Evolutionary conservation across 805 yeast species (phyloP).

Genomic region (Scheffersomyces coipomensis): DNA sequence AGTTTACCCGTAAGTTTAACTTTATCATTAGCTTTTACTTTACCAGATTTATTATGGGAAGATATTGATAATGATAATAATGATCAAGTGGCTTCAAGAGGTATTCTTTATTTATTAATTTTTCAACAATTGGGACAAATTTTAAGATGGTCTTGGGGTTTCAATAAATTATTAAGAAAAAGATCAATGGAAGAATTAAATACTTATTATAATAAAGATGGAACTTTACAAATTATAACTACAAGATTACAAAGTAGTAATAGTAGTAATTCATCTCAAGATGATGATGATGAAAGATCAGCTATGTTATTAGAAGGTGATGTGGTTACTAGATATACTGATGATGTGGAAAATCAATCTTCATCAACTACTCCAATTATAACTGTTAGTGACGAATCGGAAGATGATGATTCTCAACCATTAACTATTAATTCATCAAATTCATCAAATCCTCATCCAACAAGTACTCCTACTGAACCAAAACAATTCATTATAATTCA

Average conservation of each 20-base stretch:
- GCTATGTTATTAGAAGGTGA: too few relatives aligned
- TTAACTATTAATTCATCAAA: background rate
- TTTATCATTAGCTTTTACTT: conserved; percentile 70
- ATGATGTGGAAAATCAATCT: too few relatives aligned
- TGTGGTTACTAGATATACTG: too few relatives aligned
- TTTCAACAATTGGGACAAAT: conserved; percentile 85
- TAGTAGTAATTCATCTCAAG: conserved; percentile 3
- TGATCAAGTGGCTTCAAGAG: conserved; percentile 75
- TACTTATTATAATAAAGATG: conserved; percentile 11
- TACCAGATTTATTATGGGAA: conserved; percentile 77
- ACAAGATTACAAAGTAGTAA: background rate
- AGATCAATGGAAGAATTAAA: conserved; percentile 39
- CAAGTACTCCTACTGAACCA: too few relatives aligned
- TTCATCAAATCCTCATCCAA: background rate
- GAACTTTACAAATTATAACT: background rate
- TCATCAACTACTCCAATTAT: background rate
- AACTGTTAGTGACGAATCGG: background rate
- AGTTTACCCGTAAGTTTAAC: conserved; percentile 91
- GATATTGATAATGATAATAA: conserved; percentile 63
- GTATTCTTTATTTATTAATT: conserved; percentile 68
- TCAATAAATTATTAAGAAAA: conserved; percentile 62
- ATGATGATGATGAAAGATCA: background rate
- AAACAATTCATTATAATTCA: background rate
- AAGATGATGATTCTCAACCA: background rate
- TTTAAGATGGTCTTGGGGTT: conserved; percentile 87